Conservation (phyloP, 2,329 filamentous ascomycete genomes). For the Sarocladiaceae sp. region DNA sequence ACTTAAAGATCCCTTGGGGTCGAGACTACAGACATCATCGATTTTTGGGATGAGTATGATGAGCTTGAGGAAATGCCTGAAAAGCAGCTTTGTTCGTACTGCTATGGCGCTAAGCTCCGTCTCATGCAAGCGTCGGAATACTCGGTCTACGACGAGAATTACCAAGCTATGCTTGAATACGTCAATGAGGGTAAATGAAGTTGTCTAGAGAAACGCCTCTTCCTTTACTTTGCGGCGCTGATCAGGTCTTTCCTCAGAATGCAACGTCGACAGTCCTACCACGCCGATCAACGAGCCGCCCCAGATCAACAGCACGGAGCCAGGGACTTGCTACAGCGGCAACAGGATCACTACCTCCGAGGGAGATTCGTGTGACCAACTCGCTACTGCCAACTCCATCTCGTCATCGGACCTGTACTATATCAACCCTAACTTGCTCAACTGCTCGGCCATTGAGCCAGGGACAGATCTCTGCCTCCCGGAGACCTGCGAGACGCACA, state of each 20-base stretch:
- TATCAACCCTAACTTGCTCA: conserved; percentile 14
- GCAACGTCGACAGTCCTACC: conserved; percentile 1
- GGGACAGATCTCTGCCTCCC: conserved; percentile 15
- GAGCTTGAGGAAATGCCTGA: conserved; percentile 11
- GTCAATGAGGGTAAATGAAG: conserved; percentile 9
- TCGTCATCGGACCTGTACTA: conserved; percentile 15
- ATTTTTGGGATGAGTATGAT: not conserved
- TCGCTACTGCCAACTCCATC: conserved; percentile 13
- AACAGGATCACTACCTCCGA: conserved; percentile 10
- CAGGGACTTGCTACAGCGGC: too few species aligned
- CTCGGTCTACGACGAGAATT: conserved; percentile 13
- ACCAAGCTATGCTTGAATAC: conserved; percentile 2
- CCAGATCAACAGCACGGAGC: too few species aligned
- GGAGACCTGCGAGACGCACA: conserved; percentile 11
- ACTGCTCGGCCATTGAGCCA: conserved; percentile 13
- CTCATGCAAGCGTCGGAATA: conserved; percentile 15
- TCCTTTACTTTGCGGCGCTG: conserved; percentile 6
- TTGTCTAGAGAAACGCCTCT: too few species aligned
- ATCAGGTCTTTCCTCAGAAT: too few species aligned
- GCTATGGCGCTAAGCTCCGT: conserved; percentile 11
- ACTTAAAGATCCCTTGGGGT: too few species aligned
- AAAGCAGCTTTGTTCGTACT: conserved; percentile 15
- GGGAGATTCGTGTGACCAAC: conserved; percentile 17
- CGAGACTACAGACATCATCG: conserved; percentile 10
- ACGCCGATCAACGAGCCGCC: too few species aligned